A percentile compares a stretch with the other conserved stretches of the same genome.
Conservation (phyloP, 1,139 yeast genomes). For the Hansenula lynferdii region DNA sequence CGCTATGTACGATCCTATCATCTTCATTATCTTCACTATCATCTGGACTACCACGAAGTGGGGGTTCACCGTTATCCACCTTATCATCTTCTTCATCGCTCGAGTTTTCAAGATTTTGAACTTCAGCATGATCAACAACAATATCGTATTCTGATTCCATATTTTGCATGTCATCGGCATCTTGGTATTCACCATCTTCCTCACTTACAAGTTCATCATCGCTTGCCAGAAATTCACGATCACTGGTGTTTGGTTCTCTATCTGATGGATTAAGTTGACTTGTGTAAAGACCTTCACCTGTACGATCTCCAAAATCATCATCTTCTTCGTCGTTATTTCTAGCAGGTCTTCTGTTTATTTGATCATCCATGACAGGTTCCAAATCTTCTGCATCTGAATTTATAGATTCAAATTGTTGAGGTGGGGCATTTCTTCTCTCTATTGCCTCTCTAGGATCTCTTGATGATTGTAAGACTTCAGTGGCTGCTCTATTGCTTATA, state of each 20-base stretch:
- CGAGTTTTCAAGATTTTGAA: slow-evolving; percentile 6
- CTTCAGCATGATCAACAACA: slow-evolving; percentile 8
- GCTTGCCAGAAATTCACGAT: slow-evolving; percentile 20
- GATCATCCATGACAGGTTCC: background rate
- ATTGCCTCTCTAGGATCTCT: slow-evolving; percentile 4
- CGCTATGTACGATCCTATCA: slow-evolving; percentile 15
- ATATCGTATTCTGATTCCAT: background rate
- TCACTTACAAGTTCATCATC: slow-evolving; percentile 9
- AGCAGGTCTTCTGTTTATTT: background rate
- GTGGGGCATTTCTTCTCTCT: slow-evolving; percentile 4
- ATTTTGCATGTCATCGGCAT: slow-evolving; percentile 3
- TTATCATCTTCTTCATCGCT: slow-evolving; percentile 9
- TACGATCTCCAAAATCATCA: slow-evolving; percentile 13
- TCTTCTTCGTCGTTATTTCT: slow-evolving; percentile 12
- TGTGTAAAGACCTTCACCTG: slow-evolving; percentile 10
- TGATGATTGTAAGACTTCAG: slow-evolving; percentile 3
- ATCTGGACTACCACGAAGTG: background rate
- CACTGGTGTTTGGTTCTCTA: slow-evolving; percentile 10
- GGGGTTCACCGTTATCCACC: slow-evolving; percentile 4
- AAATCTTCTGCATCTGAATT: slow-evolving; percentile 11
- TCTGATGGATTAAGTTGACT: slow-evolving; percentile 2
- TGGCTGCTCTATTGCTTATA: background rate
- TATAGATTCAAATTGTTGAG: slow-evolving; percentile 11
- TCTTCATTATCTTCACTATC: slow-evolving; percentile 8
- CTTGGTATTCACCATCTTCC: slow-evolving; percentile 17